phyloP scores from a whole-genome alignment of 768 basidiomycete genomes.

The Pleurotus pulmonarius region DNA sequence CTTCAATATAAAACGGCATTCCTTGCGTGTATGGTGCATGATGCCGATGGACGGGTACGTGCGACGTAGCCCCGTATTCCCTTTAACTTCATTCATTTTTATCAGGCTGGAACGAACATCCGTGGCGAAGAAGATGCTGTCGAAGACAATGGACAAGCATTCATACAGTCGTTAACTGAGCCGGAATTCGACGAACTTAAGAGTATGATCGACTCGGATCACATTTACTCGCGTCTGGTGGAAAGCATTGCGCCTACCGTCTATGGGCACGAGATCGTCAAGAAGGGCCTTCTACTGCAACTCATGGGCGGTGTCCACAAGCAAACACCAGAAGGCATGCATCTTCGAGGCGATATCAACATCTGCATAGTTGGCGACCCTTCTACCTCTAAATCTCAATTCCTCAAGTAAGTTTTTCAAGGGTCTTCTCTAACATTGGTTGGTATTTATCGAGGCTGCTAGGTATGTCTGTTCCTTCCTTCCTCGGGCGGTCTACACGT shows the following conservation, averaged over 20 bases:
- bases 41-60: slow-evolving; percentile 83
- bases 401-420: slow-evolving; percentile 74
- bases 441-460: background rate
- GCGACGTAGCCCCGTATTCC: background rate
- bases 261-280: slow-evolving; percentile 98
- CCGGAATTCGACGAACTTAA: slow-evolving; percentile 95
- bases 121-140: slow-evolving; percentile 84
- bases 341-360: slow-evolving; percentile 97
- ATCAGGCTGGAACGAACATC: slow-evolving; percentile 79
- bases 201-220: slow-evolving; percentile 89
- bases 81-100: slow-evolving; percentile 5
- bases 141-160: slow-evolving; percentile 76
- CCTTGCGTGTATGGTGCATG: slow-evolving; percentile 95
- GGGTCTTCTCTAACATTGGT: background rate
- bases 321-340: slow-evolving; percentile 92
- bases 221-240: slow-evolving; percentile 93
- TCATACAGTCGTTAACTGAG: slow-evolving; percentile 85
- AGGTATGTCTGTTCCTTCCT: slow-evolving; percentile 98
- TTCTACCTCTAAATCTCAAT: slow-evolving; percentile 96
- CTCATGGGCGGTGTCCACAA: slow-evolving; percentile 99
- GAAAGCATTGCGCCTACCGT: slow-evolving; percentile 97
- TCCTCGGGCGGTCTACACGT: slow-evolving; percentile 96
- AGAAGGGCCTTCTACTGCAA: slow-evolving; percentile 94
- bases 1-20: slow-evolving; percentile 99
- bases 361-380: slow-evolving; percentile 98